Evolutionary conservation across 1,284 basidiomycete species (phyloP), one percentile per base, ranked within the genome.

Genomic region (Ustilago trichophora): DNA sequence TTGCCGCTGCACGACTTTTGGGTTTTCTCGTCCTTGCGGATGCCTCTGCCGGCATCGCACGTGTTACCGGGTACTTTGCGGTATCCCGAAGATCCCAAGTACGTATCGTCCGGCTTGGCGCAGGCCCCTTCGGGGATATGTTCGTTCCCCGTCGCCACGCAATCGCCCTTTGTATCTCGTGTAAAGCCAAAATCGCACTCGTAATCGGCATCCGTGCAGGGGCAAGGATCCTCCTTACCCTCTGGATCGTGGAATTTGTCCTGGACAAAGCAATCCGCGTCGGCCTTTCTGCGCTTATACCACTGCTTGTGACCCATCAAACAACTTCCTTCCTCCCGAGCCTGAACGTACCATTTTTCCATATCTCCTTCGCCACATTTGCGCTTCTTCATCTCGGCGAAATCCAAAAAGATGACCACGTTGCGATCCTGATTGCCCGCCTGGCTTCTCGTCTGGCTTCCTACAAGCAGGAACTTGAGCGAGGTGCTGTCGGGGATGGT

Each of bases 301-400:
- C 90, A 97, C 89, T 98, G 95, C 90, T 91, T 93, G 81, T 92
- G 92, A 2, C 95, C 95, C 92, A 98, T 94, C 21, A 98, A 83
- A 82, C 95, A 98, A 34, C 47, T 46, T n/a, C 86, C 86, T 6
- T 86, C 86, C 33, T 85, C 84, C 10, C 83, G 83, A 16, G 86
- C 84, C 44, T 91, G 85, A 5, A 91, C 93, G 82, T 91, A 91
- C 93, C 93, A 98, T 57, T 83, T 86, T 82, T 97, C 93, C 75
- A 92, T 90, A 80, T 98, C 96, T 12, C 38, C 31, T 0, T 89
- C 87, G 0, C 57, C 81, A 70, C 95, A 98, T 78, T 94, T 87
- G 32, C 87, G 86, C 40, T 86, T 83, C 50, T 88, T 85, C 13
- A 90, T 86, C 1, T 85, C 83, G 1, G 89, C 86, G 81, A 98